A percentile compares a stretch with the other conserved stretches of the same genome.
Conservation (phyloP, 352 stramenopile genomes). For the Phytophthora citricola region DNA sequence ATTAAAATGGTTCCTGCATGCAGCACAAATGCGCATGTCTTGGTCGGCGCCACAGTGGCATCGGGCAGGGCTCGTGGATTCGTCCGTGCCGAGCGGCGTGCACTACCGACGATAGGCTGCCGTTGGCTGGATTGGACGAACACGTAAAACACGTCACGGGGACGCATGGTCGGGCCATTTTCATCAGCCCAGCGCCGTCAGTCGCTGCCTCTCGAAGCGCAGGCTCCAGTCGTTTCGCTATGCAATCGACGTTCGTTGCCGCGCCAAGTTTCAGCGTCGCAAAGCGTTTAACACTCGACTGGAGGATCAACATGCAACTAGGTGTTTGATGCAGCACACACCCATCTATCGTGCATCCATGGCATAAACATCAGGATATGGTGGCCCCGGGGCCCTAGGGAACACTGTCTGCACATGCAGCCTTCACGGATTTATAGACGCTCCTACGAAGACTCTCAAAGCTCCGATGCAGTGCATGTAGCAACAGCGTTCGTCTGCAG, state of each 20-base stretch:
- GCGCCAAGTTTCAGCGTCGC: neutral
- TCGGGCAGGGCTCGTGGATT: neutral
- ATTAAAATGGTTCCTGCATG: neutral
- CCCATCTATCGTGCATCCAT: neutral
- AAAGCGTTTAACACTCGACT: slow-evolving; percentile 7
- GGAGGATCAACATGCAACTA: neutral
- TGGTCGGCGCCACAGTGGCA: neutral
- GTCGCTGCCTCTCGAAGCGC: neutral
- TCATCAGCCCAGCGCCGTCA: slow-evolving; percentile 2
- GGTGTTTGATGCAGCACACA: too few relatives aligned
- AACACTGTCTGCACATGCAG: too few relatives aligned
- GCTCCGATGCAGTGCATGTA: neutral
- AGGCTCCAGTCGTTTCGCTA: slow-evolving; percentile 8
- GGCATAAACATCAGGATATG: neutral
- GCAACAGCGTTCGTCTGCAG: neutral
- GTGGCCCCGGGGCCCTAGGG: too few relatives aligned
- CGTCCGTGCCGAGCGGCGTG: neutral
- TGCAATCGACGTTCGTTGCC: slow-evolving; percentile 3
- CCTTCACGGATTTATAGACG: too few relatives aligned
- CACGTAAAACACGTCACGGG: slow-evolving; percentile 20
- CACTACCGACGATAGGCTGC: neutral
- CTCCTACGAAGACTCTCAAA: neutral
- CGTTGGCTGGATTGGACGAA: slow-evolving; percentile 21
- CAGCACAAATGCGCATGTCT: too few relatives aligned
- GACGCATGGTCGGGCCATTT: slow-evolving; percentile 20